phyloP scores from a whole-genome alignment of 352 stramenopile species.

The Phytopythium delawarense region DNA sequence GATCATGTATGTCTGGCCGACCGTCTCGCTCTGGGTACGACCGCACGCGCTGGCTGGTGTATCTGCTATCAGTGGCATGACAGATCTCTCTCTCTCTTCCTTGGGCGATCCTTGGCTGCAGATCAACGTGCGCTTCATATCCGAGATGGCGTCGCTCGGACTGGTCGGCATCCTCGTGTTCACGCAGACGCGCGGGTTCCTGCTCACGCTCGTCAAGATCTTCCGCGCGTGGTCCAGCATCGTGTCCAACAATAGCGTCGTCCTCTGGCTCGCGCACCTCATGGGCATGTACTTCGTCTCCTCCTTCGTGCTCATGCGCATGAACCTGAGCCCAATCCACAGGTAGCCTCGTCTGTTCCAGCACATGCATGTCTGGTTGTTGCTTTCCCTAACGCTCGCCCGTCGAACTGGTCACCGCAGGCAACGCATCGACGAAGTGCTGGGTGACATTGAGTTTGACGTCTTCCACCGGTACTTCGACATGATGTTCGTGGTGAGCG shows the following conservation, averaged over 20 bases:
- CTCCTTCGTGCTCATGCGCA: constrained; percentile 85
- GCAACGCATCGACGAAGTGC: constrained; percentile 74
- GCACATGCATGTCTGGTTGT: constrained; percentile 4
- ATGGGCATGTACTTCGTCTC: constrained; percentile 90
- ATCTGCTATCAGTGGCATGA: too few relatives aligned
- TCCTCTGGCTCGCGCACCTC: constrained; percentile 76
- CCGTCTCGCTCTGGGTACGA: constrained; percentile 51
- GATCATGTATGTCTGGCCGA: constrained; percentile 80
- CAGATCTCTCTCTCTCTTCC: too few relatives aligned
- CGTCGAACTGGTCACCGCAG: constrained; percentile 16
- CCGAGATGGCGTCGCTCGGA: constrained; percentile 67
- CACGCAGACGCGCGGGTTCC: constrained; percentile 74
- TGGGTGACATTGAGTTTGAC: constrained; percentile 82
- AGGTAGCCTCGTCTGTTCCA: constrained; percentile 24
- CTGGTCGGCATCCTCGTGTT: constrained; percentile 84
- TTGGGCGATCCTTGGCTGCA: neutral
- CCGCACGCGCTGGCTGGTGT: neutral
- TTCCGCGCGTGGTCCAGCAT: constrained; percentile 81
- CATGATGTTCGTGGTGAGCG: constrained; percentile 81
- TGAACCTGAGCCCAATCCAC: constrained; percentile 75
- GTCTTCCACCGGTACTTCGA: constrained; percentile 85
- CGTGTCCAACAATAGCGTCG: constrained; percentile 79
- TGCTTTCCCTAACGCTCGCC: neutral
- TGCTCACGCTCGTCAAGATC: constrained; percentile 74
- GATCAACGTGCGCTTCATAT: constrained; percentile 79